These are phyloP conservation scores for Penicillium hesseltinei DNA, from an alignment of 2,329 filamentous ascomycete genomes.

Conservation along the genomic window DNA sequence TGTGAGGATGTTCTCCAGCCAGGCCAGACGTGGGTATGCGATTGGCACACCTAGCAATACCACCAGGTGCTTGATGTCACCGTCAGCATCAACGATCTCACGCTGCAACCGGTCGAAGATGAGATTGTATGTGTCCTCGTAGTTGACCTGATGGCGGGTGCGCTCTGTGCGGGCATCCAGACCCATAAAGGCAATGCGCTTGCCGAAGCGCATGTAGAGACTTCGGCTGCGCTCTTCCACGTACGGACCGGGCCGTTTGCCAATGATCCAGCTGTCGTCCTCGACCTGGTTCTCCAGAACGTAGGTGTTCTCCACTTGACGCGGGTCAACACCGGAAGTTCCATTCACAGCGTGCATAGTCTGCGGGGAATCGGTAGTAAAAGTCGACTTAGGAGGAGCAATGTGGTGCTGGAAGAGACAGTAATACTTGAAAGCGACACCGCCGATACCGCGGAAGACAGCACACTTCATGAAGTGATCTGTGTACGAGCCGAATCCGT, in stretches of 20 bases:
- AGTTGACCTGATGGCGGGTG: slow-evolving; percentile 91
- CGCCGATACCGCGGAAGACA: slow-evolving; percentile 65
- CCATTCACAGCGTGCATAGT: slow-evolving; percentile 53
- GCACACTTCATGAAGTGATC: slow-evolving; percentile 66
- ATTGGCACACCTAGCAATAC: slow-evolving; percentile 71
- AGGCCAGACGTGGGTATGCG: slow-evolving; percentile 72
- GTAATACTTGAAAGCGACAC: slow-evolving; percentile 60
- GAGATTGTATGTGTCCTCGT: slow-evolving; percentile 62
- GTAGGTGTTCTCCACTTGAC: slow-evolving; percentile 71
- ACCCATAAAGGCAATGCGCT: slow-evolving; percentile 63
- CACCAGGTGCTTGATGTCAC: slow-evolving; percentile 61
- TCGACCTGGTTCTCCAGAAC: slow-evolving; percentile 59
- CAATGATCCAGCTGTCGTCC: slow-evolving; percentile 76
- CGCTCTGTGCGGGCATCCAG: slow-evolving; percentile 66
- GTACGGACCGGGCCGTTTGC: slow-evolving; percentile 67
- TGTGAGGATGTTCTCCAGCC: slow-evolving; percentile 88
- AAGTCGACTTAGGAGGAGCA: slow-evolving; percentile 79
- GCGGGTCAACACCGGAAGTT: slow-evolving; percentile 59
- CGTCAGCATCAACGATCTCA: slow-evolving; percentile 52
- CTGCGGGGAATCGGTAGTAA: slow-evolving; percentile 68
- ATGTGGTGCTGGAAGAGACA: slow-evolving; percentile 72
- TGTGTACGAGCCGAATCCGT: slow-evolving; percentile 65
- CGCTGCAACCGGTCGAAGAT: slow-evolving; percentile 56
- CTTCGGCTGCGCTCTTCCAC: slow-evolving; percentile 61
- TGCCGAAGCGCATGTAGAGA: slow-evolving; percentile 63